phyloP scores from a whole-genome alignment of 2,329 filamentous ascomycete species.

The Emergomyces africanus region DNA sequence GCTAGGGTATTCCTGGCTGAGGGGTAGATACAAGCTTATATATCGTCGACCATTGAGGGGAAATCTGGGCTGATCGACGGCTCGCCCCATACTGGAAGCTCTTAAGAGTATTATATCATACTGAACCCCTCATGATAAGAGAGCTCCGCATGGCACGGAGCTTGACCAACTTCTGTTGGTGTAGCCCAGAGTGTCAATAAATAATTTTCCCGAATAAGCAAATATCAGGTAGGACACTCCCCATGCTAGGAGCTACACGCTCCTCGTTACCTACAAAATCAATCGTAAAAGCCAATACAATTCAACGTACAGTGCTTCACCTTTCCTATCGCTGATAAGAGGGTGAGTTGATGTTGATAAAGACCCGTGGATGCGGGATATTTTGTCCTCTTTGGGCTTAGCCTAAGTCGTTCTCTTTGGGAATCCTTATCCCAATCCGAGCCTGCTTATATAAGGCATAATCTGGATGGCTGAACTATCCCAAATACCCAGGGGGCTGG shows the following conservation, averaged over 20 bases:
- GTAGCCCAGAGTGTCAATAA: background rate
- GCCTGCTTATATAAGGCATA: background rate
- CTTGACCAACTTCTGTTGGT: background rate
- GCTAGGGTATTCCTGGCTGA: background rate
- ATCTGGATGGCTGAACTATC: too few species aligned
- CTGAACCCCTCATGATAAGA: background rate
- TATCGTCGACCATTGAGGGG: conserved; percentile 3
- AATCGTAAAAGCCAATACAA: background rate
- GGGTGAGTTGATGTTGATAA: background rate
- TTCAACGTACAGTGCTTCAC: background rate
- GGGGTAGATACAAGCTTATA: conserved; percentile 2
- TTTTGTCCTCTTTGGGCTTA: background rate
- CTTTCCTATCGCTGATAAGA: background rate
- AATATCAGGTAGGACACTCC: background rate
- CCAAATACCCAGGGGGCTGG: background rate
- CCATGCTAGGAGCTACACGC: background rate
- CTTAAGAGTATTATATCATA: background rate
- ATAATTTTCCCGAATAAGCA: background rate
- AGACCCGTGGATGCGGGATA: background rate
- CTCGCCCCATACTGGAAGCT: background rate
- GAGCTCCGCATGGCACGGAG: background rate
- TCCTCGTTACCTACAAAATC: background rate
- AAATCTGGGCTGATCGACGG: conserved; percentile 9
- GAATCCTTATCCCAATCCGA: background rate
- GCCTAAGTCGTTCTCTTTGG: background rate